A percentile compares a stretch with the other conserved stretches of the same genome.
Conservation (phyloP, 1,284 basidiomycete genomes). For the Farysia itapuensis region DNA sequence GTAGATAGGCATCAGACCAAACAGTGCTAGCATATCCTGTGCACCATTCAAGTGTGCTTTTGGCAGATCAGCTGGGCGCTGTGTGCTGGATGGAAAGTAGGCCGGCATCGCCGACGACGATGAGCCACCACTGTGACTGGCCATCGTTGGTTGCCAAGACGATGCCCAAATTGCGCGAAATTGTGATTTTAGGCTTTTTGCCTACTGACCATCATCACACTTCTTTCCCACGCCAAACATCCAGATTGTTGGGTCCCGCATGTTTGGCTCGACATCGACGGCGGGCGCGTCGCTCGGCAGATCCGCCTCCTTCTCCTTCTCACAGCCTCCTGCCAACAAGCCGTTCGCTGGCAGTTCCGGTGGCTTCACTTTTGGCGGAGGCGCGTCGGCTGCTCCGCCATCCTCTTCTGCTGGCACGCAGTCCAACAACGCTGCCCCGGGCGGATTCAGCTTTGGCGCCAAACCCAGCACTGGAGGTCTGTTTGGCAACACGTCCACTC, state of each 20-base stretch:
- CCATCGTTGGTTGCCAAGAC: too few relatives aligned
- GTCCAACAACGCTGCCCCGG: slow-evolving; percentile 4
- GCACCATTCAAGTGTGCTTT: slow-evolving; percentile 41
- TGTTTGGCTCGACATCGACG: slow-evolving; percentile 22
- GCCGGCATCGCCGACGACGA: slow-evolving; percentile 12
- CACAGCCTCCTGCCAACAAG: slow-evolving; percentile 34
- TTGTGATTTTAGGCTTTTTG: too few relatives aligned
- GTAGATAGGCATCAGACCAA: slow-evolving; percentile 47
- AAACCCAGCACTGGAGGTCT: slow-evolving; percentile 19
- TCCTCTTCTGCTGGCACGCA: slow-evolving; percentile 2
- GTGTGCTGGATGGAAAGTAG: slow-evolving; percentile 23
- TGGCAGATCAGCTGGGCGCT: slow-evolving; percentile 17
- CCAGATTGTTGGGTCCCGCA: slow-evolving; percentile 3
- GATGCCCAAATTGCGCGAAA: too few relatives aligned
- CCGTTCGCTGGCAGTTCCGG: slow-evolving; percentile 36
- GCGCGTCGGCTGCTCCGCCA: neutral
- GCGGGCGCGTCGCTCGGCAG: slow-evolving; percentile 25
- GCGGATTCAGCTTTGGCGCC: slow-evolving; percentile 39
- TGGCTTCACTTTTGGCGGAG: slow-evolving; percentile 29
- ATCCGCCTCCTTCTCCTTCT: slow-evolving; percentile 41
- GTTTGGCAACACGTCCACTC: slow-evolving; percentile 16
- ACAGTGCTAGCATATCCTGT: slow-evolving; percentile 43
- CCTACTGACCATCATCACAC: too few relatives aligned
- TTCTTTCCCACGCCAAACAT: too few relatives aligned
- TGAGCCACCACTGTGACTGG: too few relatives aligned